Percentiles rank a stretch among this genome's conserved stretches.
These are phyloP conservation scores for Chalara sp. DNA, from an alignment of 2,329 filamentous ascomycete genomes.

Conservation along the genomic window DNA sequence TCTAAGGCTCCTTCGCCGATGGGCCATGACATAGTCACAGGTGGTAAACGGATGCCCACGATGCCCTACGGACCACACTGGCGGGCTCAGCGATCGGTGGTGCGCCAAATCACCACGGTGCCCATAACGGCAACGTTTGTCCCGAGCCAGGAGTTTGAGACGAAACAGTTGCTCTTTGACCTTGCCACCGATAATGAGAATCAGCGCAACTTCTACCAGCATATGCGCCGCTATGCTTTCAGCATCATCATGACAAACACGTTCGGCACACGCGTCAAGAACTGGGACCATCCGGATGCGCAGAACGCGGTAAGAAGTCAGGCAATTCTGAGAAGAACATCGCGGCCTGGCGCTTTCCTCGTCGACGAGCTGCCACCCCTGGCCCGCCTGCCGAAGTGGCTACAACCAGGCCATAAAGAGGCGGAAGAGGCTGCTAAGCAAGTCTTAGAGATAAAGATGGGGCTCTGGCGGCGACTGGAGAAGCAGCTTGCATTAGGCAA, in stretches of 20 bases:
- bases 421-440: slow-evolving; percentile 9
- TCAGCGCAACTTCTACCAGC: slow-evolving; percentile 27
- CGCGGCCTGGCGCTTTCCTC: slow-evolving; percentile 31
- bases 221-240: slow-evolving; percentile 6
- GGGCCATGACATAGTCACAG: slow-evolving; percentile 28
- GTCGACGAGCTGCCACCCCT: slow-evolving; percentile 29
- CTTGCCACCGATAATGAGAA: slow-evolving; percentile 28
- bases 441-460: slow-evolving; percentile 16
- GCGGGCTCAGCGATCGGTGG: slow-evolving; percentile 32
- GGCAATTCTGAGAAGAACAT: slow-evolving; percentile 4
- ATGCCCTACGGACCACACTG: slow-evolving; percentile 35
- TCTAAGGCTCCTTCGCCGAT: not conserved
- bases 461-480: slow-evolving; percentile 33
- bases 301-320: slow-evolving; percentile 12
- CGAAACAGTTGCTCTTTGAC: slow-evolving; percentile 36
- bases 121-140: slow-evolving; percentile 32
- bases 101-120: slow-evolving; percentile 31
- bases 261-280: slow-evolving; percentile 4
- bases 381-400: slow-evolving; percentile 20
- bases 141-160: slow-evolving; percentile 38
- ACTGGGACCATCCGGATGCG: slow-evolving; percentile 15
- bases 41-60: slow-evolving; percentile 33
- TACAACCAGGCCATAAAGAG: slow-evolving; percentile 1
- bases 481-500: slow-evolving; percentile 5
- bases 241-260: slow-evolving; percentile 10